Percentiles rank a stretch among this genome's conserved stretches.
phyloP scores from a whole-genome alignment of 2,329 filamentous ascomycete genomes.

The Hypoxylon sp. region DNA sequence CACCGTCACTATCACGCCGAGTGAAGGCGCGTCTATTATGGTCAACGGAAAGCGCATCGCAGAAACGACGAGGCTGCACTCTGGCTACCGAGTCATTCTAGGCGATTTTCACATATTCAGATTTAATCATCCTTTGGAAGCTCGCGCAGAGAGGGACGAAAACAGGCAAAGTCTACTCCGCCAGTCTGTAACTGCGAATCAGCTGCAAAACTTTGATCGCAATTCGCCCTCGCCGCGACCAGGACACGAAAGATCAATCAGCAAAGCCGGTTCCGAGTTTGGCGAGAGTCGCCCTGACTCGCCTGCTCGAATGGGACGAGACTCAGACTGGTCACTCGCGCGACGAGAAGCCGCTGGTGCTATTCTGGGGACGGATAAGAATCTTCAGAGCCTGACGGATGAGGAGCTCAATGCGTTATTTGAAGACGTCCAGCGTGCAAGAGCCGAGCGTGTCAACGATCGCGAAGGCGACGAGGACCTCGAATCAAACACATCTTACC shows the following conservation, averaged over 20 bases:
- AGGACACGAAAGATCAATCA: conserved; percentile 81
- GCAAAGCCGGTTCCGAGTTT: conserved; percentile 79
- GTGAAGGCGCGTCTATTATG: conserved; percentile 95
- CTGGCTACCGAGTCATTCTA: conserved; percentile 92
- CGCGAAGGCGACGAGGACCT: conserved; percentile 88
- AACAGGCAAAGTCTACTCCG: conserved; percentile 84
- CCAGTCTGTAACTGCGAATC: conserved; percentile 75
- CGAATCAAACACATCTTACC: conserved; percentile 88
- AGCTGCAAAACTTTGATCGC: conserved; percentile 65
- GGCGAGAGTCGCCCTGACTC: conserved; percentile 83
- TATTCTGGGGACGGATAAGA: conserved; percentile 88
- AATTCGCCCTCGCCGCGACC: conserved; percentile 66
- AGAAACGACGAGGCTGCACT: conserved; percentile 84
- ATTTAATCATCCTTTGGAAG: conserved; percentile 98
- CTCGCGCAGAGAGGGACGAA: conserved; percentile 88
- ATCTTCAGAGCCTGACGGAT: conserved; percentile 87
- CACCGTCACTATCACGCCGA: conserved; percentile 88
- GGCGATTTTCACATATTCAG: conserved; percentile 99
- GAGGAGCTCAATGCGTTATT: conserved; percentile 94
- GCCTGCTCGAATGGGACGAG: conserved; percentile 74
- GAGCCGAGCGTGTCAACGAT: conserved; percentile 75
- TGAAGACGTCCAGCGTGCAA: conserved; percentile 88
- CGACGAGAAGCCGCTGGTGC: conserved; percentile 91
- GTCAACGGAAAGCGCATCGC: conserved; percentile 92
- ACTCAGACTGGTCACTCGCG: conserved; percentile 95